Evolutionary conservation across 805 yeast genomes (phyloP).

Genomic region (Teunomyces funiuensis): DNA sequence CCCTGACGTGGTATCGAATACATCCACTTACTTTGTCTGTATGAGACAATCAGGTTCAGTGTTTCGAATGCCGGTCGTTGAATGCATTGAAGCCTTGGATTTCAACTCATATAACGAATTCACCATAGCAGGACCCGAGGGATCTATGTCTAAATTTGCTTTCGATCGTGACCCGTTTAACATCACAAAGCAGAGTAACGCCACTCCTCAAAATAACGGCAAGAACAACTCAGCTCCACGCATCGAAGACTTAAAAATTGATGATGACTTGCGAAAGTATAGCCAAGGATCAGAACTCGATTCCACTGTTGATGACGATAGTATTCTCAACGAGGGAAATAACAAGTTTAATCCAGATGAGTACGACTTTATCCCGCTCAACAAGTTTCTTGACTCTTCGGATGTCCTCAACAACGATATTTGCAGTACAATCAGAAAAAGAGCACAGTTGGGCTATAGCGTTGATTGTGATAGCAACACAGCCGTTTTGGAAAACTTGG

Average conservation of each 20-base stretch:
- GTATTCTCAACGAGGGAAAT: constrained; percentile 10
- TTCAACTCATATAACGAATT: constrained; percentile 73
- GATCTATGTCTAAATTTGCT: constrained; percentile 47
- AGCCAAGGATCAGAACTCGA: constrained; percentile 20
- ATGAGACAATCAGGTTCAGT: constrained; percentile 90
- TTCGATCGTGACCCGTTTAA: constrained; percentile 19
- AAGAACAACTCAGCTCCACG: background rate
- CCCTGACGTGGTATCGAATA: constrained; percentile 47
- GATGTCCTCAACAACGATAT: constrained; percentile 69
- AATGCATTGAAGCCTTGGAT: constrained; percentile 58
- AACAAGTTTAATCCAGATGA: constrained; percentile 13
- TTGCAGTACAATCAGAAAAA: constrained; percentile 63
- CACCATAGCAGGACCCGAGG: constrained; percentile 57
- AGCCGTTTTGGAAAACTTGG: constrained; percentile 53
- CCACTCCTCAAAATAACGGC: background rate
- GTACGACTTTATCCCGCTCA: constrained; percentile 27
- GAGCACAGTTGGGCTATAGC: constrained; percentile 76
- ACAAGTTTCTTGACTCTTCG: constrained; percentile 29
- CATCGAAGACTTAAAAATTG: constrained; percentile 2
- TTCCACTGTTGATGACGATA: constrained; percentile 33
- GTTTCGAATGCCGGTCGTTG: constrained; percentile 72
- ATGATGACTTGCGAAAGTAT: constrained; percentile 16
- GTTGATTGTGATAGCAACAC: constrained; percentile 65
- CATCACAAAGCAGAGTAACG: background rate
- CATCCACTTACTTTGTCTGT: constrained; percentile 70